phyloP scores from a whole-genome alignment of 2,329 filamentous ascomycete genomes.

The Claviceps citrina region DNA sequence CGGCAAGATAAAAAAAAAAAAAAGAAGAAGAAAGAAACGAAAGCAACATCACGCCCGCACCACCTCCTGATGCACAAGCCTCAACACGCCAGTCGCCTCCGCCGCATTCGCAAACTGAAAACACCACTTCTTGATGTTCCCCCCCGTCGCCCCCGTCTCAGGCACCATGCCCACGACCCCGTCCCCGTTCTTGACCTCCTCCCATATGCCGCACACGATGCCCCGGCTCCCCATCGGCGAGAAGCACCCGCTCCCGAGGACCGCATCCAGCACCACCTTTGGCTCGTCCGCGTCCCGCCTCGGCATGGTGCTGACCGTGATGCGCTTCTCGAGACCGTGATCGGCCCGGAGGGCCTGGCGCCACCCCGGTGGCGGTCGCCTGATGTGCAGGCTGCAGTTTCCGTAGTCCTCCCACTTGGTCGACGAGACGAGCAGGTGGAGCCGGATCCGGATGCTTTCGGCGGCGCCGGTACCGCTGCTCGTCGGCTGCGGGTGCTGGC shows the following conservation, averaged over 20 bases:
- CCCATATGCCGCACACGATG: constrained; percentile 80
- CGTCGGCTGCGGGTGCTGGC: constrained; percentile 29
- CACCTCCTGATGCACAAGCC: constrained; percentile 42
- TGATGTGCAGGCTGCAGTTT: constrained; percentile 67
- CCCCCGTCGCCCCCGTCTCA: constrained; percentile 34
- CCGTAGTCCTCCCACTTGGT: constrained; percentile 88
- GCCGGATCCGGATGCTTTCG: constrained; percentile 63
- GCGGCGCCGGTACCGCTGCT: constrained; percentile 50
- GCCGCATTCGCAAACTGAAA: constrained; percentile 41
- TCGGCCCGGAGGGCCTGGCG: constrained; percentile 42
- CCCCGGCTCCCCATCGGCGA: constrained; percentile 70
- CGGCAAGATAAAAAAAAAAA: no score
- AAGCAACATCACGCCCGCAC: constrained; percentile 17
- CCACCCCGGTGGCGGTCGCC: constrained; percentile 52
- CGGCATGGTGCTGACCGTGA: constrained; percentile 61
- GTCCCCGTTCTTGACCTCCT: constrained; percentile 52
- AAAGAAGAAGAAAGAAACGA: no score
- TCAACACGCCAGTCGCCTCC: constrained; percentile 40
- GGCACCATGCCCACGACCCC: constrained; percentile 38
- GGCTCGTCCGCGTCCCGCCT: constrained; percentile 41
- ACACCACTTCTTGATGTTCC: constrained; percentile 47
- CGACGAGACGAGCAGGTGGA: constrained; percentile 63
- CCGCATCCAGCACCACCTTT: constrained; percentile 63
- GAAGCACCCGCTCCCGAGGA: constrained; percentile 71
- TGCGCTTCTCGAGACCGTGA: constrained; percentile 65